These are phyloP conservation scores for Curvularia verruculosa DNA, from an alignment of 2,329 filamentous ascomycete species.

Conservation along the genomic window DNA sequence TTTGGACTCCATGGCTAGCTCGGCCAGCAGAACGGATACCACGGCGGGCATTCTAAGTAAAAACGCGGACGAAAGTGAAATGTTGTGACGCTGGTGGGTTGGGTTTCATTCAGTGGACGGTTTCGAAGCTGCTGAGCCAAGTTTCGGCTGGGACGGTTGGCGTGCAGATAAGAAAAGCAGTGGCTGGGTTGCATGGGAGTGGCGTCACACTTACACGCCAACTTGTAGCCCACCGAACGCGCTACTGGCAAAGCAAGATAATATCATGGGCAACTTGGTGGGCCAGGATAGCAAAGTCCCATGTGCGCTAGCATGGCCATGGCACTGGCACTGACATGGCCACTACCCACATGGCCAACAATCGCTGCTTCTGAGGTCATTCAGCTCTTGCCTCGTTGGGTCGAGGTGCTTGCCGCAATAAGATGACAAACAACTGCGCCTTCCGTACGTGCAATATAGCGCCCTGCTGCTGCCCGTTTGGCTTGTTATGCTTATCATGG, in stretches of 20 bases:
- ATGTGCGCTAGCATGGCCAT: constrained; percentile 7
- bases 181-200: constrained; percentile 12
- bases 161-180: constrained; percentile 8
- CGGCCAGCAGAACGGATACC: background rate
- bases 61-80: background rate
- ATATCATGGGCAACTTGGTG: background rate
- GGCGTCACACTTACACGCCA: constrained; percentile 10
- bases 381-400: constrained; percentile 7
- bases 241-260: constrained; percentile 1
- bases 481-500: background rate
- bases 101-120: background rate
- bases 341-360: background rate
- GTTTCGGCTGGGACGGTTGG: constrained; percentile 4
- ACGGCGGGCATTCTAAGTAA: background rate
- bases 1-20: constrained; percentile 9
- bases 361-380: constrained; percentile 11
- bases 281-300: constrained; percentile 7
- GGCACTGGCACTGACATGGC: constrained; percentile 3
- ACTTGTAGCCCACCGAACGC: background rate
- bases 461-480: constrained; percentile 4
- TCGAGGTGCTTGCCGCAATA: constrained; percentile 5
- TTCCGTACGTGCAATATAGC: constrained; percentile 1
- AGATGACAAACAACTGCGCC: background rate
- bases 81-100: background rate
- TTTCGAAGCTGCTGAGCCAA: background rate